Evolutionary conservation across 768 basidiomycete species (phyloP), one percentile per base, ranked within the genome.

Genomic region (Tylopilus sp.): DNA sequence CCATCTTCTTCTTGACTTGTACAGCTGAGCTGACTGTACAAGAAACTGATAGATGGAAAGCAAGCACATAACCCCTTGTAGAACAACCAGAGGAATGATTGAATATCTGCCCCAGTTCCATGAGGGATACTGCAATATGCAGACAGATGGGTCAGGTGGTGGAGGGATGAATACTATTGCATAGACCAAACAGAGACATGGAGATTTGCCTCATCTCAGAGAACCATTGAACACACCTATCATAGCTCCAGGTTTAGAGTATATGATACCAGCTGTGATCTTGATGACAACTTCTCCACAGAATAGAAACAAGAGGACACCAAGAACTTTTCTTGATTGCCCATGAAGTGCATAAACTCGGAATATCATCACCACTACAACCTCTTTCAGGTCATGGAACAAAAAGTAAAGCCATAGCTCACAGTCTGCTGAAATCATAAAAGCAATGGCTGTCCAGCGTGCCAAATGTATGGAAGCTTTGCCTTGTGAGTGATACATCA

Each of bases 281-380:
- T 1, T 26, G 17, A 26, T 0, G 20, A 40, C 15, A 40, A 56
- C 5, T 5, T 42, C 45, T 18, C 7, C 41, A 15, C 3, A 5
- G 4, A 23, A 56, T 7, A 56, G 22, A 9, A 50, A 31, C 3
- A 57, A 26, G 12, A 57, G 53, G 17, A 50, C 2, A 3, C 3
- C 2, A 5, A 55, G 43, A 6, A 55, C 18, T 6, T 0, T 9
- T 21, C 41, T 47, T 12, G 56, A 55, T 17, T 6, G 44, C 2
- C 42, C 28, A 20, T 40, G 55, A 26, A 57, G 17, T 22, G 56
- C 56, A 47, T 55, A 57, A 10, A 55, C 38, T 22, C 53, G 48
- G 18, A 44, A 40, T 4, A 57, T n/a, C 56, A 57, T 57, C 9
- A 57, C 11, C 17, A 55, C 56, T 57, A 18, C 2, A 35, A 40